phyloP scores from a whole-genome alignment of 805 yeast genomes.

The Starmera caribaea region DNA sequence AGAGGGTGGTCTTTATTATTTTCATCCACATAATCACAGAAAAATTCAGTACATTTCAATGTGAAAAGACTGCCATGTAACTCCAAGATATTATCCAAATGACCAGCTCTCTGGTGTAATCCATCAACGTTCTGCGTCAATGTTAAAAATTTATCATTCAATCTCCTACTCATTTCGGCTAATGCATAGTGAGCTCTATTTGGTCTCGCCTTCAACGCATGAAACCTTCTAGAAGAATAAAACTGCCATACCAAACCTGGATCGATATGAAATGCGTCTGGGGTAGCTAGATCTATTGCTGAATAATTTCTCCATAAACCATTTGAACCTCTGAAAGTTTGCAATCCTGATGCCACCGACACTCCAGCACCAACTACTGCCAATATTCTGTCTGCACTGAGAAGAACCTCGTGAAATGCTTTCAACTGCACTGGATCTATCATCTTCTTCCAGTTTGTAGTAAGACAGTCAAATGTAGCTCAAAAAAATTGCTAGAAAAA shows the following conservation, averaged over 20 bases:
- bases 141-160: constrained; percentile 39
- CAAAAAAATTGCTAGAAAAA: too few relatives aligned
- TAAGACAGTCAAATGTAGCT: too few relatives aligned
- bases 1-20: constrained; percentile 49
- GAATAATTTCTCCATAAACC: constrained; percentile 74
- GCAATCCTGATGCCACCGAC: constrained; percentile 67
- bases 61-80: constrained; percentile 75
- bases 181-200: constrained; percentile 67
- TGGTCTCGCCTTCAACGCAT: constrained; percentile 60
- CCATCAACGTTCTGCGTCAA: constrained; percentile 85
- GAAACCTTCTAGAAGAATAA: constrained; percentile 57
- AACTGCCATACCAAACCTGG: constrained; percentile 91
- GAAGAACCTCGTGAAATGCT: constrained; percentile 41
- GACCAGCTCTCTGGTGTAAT: constrained; percentile 56
- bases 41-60: constrained; percentile 65
- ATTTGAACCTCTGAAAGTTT: constrained; percentile 62
- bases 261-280: constrained; percentile 77
- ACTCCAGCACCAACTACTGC: constrained; percentile 80
- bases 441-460: not conserved
- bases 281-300: constrained; percentile 81
- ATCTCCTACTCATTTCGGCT: constrained; percentile 44
- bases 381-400: constrained; percentile 37
- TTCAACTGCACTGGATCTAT: constrained; percentile 6
- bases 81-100: constrained; percentile 45
- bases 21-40: constrained; percentile 53